Evolutionary conservation across 2,329 filamentous ascomycete species (phyloP).

Genomic region (Tolypocladium tropicale): DNA sequence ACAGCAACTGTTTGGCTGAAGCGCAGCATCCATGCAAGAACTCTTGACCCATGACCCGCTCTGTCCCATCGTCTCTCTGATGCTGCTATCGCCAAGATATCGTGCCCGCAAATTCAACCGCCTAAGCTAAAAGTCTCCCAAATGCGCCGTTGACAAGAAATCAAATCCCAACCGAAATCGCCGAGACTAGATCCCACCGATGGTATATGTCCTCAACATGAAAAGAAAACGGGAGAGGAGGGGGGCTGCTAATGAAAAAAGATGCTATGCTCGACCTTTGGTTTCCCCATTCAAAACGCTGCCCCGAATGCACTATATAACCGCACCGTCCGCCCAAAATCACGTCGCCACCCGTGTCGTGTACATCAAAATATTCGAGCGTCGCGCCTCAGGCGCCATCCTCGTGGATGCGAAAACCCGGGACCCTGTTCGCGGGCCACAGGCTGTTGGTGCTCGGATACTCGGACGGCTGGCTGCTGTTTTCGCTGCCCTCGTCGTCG

Average conservation of each 20-base stretch:
- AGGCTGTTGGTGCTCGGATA: constrained; percentile 41
- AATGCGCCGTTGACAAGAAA: not conserved
- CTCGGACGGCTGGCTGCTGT: constrained; percentile 44
- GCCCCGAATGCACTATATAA: too few relatives aligned
- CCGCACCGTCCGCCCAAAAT: not conserved
- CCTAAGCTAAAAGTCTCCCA: not conserved
- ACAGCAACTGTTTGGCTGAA: not conserved
- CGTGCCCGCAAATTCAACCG: not conserved
- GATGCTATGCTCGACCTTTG: not conserved
- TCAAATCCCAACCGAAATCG: not conserved
- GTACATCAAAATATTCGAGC: not conserved
- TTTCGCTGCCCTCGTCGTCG: constrained; percentile 20
- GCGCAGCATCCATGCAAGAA: not conserved
- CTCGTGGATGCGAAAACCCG: constrained; percentile 30
- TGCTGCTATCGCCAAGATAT: not conserved
- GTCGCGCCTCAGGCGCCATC: constrained; percentile 14
- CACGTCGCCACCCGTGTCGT: not conserved
- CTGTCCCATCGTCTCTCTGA: not conserved
- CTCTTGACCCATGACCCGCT: not conserved
- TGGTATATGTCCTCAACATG: not conserved
- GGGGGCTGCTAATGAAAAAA: not conserved
- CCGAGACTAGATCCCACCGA: not conserved
- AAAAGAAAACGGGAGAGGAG: too few relatives aligned
- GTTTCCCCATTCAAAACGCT: not conserved
- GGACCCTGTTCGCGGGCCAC: constrained; percentile 21